phyloP scores from a whole-genome alignment of 2,329 filamentous ascomycete species.

The Microcyclospora tardicrescens region DNA sequence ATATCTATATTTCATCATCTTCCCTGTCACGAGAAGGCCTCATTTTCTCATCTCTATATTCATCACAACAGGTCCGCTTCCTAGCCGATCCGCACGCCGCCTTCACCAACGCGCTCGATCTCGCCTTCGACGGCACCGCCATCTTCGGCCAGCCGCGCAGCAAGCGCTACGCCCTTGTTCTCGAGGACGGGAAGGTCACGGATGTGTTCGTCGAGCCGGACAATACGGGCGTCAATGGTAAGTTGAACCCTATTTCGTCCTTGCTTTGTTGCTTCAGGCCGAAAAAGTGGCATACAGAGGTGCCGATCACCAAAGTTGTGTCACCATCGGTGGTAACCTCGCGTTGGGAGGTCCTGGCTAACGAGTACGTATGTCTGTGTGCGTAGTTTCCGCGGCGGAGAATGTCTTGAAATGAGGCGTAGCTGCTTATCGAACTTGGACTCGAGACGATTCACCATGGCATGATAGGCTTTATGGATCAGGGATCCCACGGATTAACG shows the following conservation, averaged over 20 bases:
- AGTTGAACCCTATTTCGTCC: slow-evolving; percentile 13
- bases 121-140: slow-evolving; percentile 64
- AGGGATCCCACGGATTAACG: too few species aligned
- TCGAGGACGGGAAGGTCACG: slow-evolving; percentile 76
- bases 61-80: slow-evolving; percentile 61
- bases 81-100: slow-evolving; percentile 65
- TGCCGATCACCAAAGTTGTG: too few species aligned
- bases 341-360: too few species aligned
- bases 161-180: slow-evolving; percentile 75
- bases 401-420: too few species aligned
- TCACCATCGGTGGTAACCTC: too few species aligned
- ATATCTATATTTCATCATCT: background rate
- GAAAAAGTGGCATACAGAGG: too few species aligned
- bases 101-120: slow-evolving; percentile 73
- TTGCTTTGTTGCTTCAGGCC: too few species aligned
- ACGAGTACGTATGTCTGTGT: too few species aligned
- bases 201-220: slow-evolving; percentile 75
- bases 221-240: slow-evolving; percentile 69
- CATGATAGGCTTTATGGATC: too few species aligned
- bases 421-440: too few species aligned
- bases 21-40: background rate
- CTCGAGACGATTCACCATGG: too few species aligned
- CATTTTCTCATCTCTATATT: background rate
- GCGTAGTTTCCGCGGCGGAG: too few species aligned
- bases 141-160: slow-evolving; percentile 73